Evolutionary conservation across 345 rosid species (phyloP), one percentile per base, ranked within the genome.

Genomic region (Jatropha curcas): DNA sequence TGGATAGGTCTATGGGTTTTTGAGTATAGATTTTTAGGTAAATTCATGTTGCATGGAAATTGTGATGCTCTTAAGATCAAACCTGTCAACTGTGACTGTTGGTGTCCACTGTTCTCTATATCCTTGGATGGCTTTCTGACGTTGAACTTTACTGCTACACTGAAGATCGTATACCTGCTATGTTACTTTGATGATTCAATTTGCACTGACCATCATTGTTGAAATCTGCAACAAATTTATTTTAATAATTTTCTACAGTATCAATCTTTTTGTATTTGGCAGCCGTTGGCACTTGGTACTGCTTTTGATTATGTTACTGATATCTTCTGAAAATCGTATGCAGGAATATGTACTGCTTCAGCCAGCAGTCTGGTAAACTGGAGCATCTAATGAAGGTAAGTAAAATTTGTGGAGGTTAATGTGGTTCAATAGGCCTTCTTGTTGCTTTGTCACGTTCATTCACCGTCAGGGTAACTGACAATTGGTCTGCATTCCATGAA

Each of bases 351-450:
- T 92, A 95, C 84, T 92, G 98, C 86, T 95, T 95, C 91, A 92
- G 96, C 84, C 67, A 89, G 81, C 98, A 91, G 64, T 84, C 98
- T n/a, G 93, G 94, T 81, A 87, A 88, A 82, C 85, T 95, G 25
- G 98, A 95, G 87, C 99, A 95, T 86, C 88, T 92, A 68, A 91
- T 95, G 97, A 89, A 84, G 91, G 99, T 95, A 79, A 81, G 81
- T 28, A 53, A 64, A 60, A 63, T 41, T 37, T 46, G 50, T 37
- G 20, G 25, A 20, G 25, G 34, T 16, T 48, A 48, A 17, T 20
- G 7, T 70, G 25, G 22, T n/a, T 20, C 45, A 34, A 45, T 58
- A 30, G 19, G 52, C 31, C 11, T 25, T 24, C 24, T 1, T 61
- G 58, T 30, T 56, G 41, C 22, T 53, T 7, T 59, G 9, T 59